Evolutionary conservation across 495 filamentous ascomycete species (phyloP), one percentile per base, ranked within the genome.

Genomic region (Penicillium angulare): DNA sequence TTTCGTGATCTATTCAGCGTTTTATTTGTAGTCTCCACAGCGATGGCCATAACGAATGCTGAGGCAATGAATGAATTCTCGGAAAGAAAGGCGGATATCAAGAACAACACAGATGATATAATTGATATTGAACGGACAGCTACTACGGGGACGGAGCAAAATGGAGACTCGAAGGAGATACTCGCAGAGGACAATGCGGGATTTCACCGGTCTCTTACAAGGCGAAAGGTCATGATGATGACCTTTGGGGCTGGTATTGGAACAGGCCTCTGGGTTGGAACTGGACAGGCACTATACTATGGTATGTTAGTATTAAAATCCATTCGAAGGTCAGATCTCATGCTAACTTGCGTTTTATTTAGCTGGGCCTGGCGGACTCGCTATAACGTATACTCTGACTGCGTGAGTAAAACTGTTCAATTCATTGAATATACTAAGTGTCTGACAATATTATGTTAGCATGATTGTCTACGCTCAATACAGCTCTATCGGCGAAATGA

Each of bases 161-260:
- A 60, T 60, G 57, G 57, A 13, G 45, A 8, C n/a, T 43, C 31
- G 10, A 35, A 42, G 16, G 47, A 53, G 6, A 45, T 60, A 22
- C 44, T 35, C 12, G 50, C 35, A 33, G 35, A 26, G 9, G 34
- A 45, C 5, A 52, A 35, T 41, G 64, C 59, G 5, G 64, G 64
- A 4, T 66, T 58, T 15, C 64, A 66, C 23, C 60, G 64, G 13
- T 64, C 60, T n/a, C 52, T 66, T 20, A 59, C 57, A 1, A 42
- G 60, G 16, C 55, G 64, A 16, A 60, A 66, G 27, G 59, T 66
- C 31, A 66, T 66, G 64, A 66, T 66, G 64, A 66, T 61, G 60
- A 66, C 64, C 20, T 66, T 66, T 51, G 64, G 64, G 1, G 64
- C 64, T 15, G 64, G 64, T 2, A 60, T 66, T 42, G 64, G 64